Base-by-base conservation (phyloP, 306 rosid genomes). In the Inga laurina region DNA sequence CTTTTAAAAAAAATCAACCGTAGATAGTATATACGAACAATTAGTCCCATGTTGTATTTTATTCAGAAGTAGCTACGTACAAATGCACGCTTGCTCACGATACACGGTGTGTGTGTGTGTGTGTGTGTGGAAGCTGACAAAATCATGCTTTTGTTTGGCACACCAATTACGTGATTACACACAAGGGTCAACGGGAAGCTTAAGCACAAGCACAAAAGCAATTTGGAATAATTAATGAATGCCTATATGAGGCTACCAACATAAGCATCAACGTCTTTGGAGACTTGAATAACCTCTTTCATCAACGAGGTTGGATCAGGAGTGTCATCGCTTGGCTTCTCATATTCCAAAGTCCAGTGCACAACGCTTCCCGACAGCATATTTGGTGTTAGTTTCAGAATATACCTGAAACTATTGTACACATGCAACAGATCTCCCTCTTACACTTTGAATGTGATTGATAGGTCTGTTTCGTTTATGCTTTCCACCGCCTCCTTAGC, bases 371-470 rank as follows among this genome's bases (percentile, higher is more conserved):
- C 75, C 34, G 27, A 7, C 18, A 43, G 18, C 0, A 70, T 0
- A 1, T 70, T 2, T 10, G 75, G 75, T n/a, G 8, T 70, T 18
- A 70, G 34, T 41, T 43, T 70, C 0, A 70, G 46, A 21, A 70
- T 70, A 24, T 43, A 41, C 3, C 10, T 70, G 75, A 70, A 70
- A 54, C 75, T 70, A 1, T 70, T 43, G 75, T 70, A 70, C 24
- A 21, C 19, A 11, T 70, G 54, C 32, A 70, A 10, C 52, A 43
- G 75, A 70, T 70, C 75, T 70, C 75, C 75, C 54, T 70, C 75
- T 43, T 19, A 10, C 75, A 70, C 75, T 43, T 44, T 70, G 52
- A 70, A 70, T 19, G 35, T n/a, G 35, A 43, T 43, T 11, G 75
- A 70, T 16, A 21, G 32, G 52, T 70, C 52, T n/a, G 5, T 21